Conservation (phyloP, 106 monocot genomes). For the Dactylorhiza incarnata region DNA sequence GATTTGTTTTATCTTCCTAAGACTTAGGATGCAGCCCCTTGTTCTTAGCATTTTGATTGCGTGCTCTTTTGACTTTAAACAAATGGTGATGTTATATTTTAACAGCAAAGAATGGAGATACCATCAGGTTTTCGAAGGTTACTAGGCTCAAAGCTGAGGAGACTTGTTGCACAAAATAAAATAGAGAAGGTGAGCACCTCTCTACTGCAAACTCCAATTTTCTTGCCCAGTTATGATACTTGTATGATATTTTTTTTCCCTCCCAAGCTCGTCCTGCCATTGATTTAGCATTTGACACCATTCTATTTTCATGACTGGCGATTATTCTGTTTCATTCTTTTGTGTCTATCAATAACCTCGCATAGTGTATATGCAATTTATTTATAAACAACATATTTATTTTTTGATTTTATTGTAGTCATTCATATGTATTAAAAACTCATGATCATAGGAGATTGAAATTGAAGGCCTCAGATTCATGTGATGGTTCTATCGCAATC, state of each 20-base stretch:
- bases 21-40: background rate
- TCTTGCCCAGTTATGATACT: background rate
- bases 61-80: background rate
- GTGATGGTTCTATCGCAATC: too few relatives aligned
- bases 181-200: constrained; percentile 63
- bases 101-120: constrained; percentile 65
- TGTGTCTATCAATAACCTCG: too few relatives aligned
- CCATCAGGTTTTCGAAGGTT: constrained; percentile 57
- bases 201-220: background rate
- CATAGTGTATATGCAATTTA: too few relatives aligned
- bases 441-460: too few relatives aligned
- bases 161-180: constrained; percentile 58
- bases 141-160: constrained; percentile 57
- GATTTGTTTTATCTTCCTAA: background rate
- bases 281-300: background rate
- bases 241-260: background rate
- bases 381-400: too few relatives aligned
- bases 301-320: background rate
- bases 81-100: constrained; percentile 3
- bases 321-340: constrained; percentile 2
- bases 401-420: too few relatives aligned
- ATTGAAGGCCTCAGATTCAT: too few relatives aligned
- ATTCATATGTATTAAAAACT: too few relatives aligned
- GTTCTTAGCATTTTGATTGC: background rate
- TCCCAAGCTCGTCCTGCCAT: background rate